Evolutionary conservation across 805 yeast species (phyloP).

Genomic region (Martiniozyma abietophila): DNA sequence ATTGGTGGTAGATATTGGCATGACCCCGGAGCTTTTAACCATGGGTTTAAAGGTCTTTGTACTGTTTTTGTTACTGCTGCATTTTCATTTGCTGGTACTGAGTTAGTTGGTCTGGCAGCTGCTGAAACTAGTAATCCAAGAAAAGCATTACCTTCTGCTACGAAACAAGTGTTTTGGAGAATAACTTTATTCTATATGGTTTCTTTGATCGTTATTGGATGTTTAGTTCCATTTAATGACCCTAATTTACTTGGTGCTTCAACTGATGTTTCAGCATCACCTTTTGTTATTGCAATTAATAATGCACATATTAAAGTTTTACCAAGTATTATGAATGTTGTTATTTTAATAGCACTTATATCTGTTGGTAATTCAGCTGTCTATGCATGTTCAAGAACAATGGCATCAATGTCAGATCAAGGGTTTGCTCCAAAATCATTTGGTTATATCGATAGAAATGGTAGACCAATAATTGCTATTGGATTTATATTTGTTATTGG

Average conservation of each 20-base stretch:
- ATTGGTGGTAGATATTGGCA: constrained; percentile 53
- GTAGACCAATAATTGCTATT: constrained; percentile 71
- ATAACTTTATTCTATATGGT: constrained; percentile 44
- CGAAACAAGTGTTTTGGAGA: constrained; percentile 55
- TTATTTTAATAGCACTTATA: constrained; percentile 60
- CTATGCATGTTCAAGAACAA: constrained; percentile 63
- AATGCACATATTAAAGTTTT: constrained; percentile 53
- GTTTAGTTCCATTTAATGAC: constrained; percentile 47
- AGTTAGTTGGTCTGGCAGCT: constrained; percentile 51
- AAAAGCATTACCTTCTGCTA: constrained; percentile 49
- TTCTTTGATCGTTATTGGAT: constrained; percentile 38
- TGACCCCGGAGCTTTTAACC: constrained; percentile 43
- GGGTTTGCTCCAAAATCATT: constrained; percentile 56
- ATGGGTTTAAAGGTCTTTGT: constrained; percentile 50
- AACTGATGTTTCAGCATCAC: constrained; percentile 54
- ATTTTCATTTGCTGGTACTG: constrained; percentile 57
- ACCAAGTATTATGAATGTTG: constrained; percentile 68
- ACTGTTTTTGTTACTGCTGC: constrained; percentile 52
- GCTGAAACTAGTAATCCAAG: constrained; percentile 53
- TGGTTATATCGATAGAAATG: constrained; percentile 64
- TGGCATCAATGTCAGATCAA: constrained; percentile 60
- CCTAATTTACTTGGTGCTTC: constrained; percentile 37
- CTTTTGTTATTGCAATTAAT: constrained; percentile 64
- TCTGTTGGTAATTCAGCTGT: constrained; percentile 74
- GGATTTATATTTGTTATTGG: constrained; percentile 44